Base-by-base conservation (phyloP, 257 asterid species). In the Fraxinus americana region DNA sequence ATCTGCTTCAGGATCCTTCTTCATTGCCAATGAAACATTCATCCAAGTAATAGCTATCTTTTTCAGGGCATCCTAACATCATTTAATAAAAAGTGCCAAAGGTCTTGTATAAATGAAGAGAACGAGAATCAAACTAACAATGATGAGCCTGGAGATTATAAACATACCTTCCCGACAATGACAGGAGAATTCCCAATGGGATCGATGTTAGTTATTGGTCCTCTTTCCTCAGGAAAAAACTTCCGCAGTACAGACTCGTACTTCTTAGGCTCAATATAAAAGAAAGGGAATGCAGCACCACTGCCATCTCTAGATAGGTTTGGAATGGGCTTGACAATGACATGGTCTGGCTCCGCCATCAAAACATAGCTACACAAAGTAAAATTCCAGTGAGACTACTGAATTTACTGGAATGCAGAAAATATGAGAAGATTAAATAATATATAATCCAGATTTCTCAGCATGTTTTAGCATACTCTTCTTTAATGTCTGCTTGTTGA, bases 161-260 rank as follows among this genome's bases (percentile, higher is more conserved):
- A 25, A 61, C 41, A 65, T 83, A 94, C 99, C 98, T 93, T 93
- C 70, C 91, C 89, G 34, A 94, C 92, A 70, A 92, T 94, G 78
- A 94, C 99, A 0, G 99, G 99, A 82, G 99, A 94, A 78, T 94
- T 94, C 70, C 99, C 99, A 70, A 94, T 92, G n/a, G 99, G 97
- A 81, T 94, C 94, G 71, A 94, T 87, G 85, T 87, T 83, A 76
- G 92, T 90, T 74, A 94, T 83, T n/a, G 98, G 92, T 59, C 98
- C 98, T 1, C 79, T 84, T 70, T 90, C 91, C 84, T 79, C 84
- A 5, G 99, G 97, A 81, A 86, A 92, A 74, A 88, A 94, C 85
- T 86, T 92, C 72, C 97, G 83, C n/a, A 94, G 90, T 36, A 87
- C 85, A 7, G 83, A 81, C 83, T 94, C 96, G 2, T 83, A 89